Conservation (phyloP, 345 rosid genomes). For the Ailanthus altissimus region DNA sequence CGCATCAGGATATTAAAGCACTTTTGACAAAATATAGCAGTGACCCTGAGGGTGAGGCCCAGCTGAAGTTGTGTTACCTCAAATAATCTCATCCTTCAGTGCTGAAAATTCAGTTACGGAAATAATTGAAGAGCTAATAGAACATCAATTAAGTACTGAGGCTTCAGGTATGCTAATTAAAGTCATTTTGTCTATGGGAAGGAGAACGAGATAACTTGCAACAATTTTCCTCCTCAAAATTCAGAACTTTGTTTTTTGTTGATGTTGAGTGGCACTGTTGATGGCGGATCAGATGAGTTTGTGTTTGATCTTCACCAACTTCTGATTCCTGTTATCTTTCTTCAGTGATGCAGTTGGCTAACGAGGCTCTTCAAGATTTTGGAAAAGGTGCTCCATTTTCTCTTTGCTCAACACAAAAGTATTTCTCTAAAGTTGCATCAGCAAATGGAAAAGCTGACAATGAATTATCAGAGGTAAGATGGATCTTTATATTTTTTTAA, state of each 20-base stretch:
- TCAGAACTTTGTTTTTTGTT: neutral
- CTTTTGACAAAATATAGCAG: slow-evolving; percentile 57
- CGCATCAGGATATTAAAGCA: slow-evolving; percentile 53
- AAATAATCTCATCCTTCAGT: slow-evolving; percentile 64
- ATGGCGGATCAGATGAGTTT: too few relatives aligned
- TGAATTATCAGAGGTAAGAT: slow-evolving; percentile 63
- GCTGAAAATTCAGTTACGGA: slow-evolving; percentile 61
- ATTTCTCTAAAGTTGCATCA: slow-evolving; percentile 75
- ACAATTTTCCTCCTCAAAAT: neutral
- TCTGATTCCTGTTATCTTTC: slow-evolving; percentile 13
- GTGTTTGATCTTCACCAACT: neutral
- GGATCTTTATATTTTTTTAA: neutral
- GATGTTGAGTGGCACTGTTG: slow-evolving; percentile 7
- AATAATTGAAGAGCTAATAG: slow-evolving; percentile 67
- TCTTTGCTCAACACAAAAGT: slow-evolving; percentile 68
- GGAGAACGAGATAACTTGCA: neutral
- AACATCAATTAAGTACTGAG: slow-evolving; percentile 58
- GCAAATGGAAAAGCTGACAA: slow-evolving; percentile 56
- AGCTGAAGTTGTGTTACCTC: slow-evolving; percentile 65
- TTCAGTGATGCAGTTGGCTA: slow-evolving; percentile 82
- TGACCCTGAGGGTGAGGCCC: slow-evolving; percentile 61
- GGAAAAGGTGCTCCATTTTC: slow-evolving; percentile 92
- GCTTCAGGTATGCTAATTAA: slow-evolving; percentile 50
- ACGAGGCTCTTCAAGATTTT: slow-evolving; percentile 78
- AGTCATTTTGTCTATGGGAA: neutral